Evolutionary conservation across 2,329 filamentous ascomycete species (phyloP), one percentile per base, ranked within the genome.

Genomic region (Drechslerella coelobrocha): DNA sequence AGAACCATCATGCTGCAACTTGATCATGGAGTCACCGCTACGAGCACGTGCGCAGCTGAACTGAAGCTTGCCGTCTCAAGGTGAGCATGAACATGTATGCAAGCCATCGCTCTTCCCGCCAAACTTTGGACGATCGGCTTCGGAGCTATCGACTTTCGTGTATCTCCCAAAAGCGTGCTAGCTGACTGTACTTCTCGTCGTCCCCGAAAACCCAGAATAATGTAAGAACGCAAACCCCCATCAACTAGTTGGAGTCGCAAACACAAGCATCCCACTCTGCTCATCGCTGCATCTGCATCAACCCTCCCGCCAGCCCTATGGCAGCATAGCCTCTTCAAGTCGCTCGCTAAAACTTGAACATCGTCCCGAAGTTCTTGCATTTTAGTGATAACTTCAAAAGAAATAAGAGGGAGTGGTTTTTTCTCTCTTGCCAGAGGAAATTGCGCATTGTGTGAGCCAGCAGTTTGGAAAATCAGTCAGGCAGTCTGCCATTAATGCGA

Each of bases 301-400:
- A 47, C 41, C 29, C 23, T 60, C 55, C 50, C 54, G 48, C 55
- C 57, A 62, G 65, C 65, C 65, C 65, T 69, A 69, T 26, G 56
- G 29, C 26, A 24, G 37, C 24, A 47, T 50, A 61, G 57, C 65
- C 65, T 61, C 53, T 51, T 56, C 37, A 34, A 10, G 43, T 61
- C 65, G 39, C 57, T 69, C 65, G 57, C 57, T 69, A 61, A 61
- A 31, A 45, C 41, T 26, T 51, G 19, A 39, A 45, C 51, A 62
- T 47, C 27, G 23, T 61, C 51, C 65, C 56, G 65, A 61, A 43
- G 34, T 52, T 57, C 48, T 45, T 45, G 17, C 41, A 45, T 45
- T 21, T 45, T 6, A 19, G 14, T n/a, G 8, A 45, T 39, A 14
- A 14, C 17, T 39, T 10, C 12, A 10, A 14, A 5, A n/a, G 12